Percentiles rank a stretch among this genome's conserved stretches.
Evolutionary conservation across 2,329 filamentous ascomycete species (phyloP).

Genomic region (Botrytis fabae): DNA sequence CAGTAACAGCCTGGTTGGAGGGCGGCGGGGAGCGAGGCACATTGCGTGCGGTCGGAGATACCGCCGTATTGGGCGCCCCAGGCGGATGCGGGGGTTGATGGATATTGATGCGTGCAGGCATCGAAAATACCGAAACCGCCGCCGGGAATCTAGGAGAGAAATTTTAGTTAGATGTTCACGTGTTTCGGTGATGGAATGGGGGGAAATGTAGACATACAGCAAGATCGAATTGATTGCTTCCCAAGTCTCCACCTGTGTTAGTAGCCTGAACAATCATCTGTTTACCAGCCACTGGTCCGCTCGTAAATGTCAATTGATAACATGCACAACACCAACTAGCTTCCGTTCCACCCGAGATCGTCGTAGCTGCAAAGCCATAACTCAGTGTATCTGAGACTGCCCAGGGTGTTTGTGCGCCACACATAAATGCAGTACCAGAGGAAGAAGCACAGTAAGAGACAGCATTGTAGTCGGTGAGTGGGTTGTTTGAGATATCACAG

Average conservation of each 20-base stretch:
- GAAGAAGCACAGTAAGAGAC: constrained; percentile 54
- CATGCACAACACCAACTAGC: constrained; percentile 66
- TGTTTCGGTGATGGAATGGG: neutral
- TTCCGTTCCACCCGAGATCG: constrained; percentile 56
- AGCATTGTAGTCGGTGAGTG: constrained; percentile 51
- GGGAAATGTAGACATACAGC: constrained; percentile 29
- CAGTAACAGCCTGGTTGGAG: constrained; percentile 51
- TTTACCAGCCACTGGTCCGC: constrained; percentile 56
- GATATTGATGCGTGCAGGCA: constrained; percentile 52
- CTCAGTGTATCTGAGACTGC: constrained; percentile 57
- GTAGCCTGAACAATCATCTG: constrained; percentile 64
- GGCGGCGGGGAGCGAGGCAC: constrained; percentile 46
- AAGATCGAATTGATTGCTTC: constrained; percentile 60
- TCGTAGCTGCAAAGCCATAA: constrained; percentile 65
- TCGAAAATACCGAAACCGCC: constrained; percentile 58
- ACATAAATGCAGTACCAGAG: constrained; percentile 56
- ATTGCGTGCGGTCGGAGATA: constrained; percentile 45
- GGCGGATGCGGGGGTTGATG: constrained; percentile 43
- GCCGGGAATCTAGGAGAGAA: constrained; percentile 48
- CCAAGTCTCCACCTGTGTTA: constrained; percentile 61
- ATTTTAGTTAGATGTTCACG: neutral
- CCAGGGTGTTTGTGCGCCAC: constrained; percentile 62
- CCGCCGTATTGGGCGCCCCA: constrained; percentile 53
- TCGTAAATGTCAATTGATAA: constrained; percentile 53
- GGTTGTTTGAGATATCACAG: constrained; percentile 51